These are phyloP conservation scores for Chloromonas sp. DNA, from an alignment of 163 green algal species.

Conservation along the genomic window DNA sequence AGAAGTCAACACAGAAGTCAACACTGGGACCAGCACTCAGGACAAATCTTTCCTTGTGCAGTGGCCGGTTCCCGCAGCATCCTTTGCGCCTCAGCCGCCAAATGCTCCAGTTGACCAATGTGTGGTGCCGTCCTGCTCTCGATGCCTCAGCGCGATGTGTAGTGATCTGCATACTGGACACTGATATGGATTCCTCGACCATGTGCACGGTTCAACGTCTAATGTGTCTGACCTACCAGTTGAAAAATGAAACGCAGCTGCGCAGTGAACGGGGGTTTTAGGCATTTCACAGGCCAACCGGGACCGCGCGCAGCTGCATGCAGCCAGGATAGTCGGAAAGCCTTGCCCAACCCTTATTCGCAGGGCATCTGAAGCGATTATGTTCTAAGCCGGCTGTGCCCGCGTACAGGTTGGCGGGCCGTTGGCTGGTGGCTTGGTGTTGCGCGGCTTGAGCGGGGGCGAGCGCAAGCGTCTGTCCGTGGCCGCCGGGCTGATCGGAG, in stretches of 20 bases:
- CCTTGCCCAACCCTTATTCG: background rate
- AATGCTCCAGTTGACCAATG: too few relatives aligned
- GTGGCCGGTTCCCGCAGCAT: too few relatives aligned
- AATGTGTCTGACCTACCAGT: background rate
- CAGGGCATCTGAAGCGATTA: background rate
- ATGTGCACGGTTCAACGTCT: too few relatives aligned
- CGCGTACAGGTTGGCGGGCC: constrained; percentile 34
- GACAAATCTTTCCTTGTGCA: too few relatives aligned
- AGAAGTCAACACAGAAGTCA: too few relatives aligned
- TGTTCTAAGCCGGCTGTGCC: background rate
- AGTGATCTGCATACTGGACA: too few relatives aligned
- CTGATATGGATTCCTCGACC: too few relatives aligned
- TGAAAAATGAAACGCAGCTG: background rate
- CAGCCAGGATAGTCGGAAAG: too few relatives aligned
- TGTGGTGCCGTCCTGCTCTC: too few relatives aligned
- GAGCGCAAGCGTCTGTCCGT: constrained; percentile 46
- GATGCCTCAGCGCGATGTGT: too few relatives aligned
- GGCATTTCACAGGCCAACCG: background rate
- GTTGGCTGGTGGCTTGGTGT: constrained; percentile 29
- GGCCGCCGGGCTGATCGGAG: background rate
- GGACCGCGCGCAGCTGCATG: background rate
- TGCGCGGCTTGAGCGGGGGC: constrained; percentile 54
- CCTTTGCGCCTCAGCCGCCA: too few relatives aligned
- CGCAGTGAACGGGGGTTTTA: background rate
- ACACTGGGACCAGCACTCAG: too few relatives aligned